Base-by-base conservation (phyloP, 2,329 filamentous ascomycete genomes). In the Trichoderma pleuroti region DNA sequence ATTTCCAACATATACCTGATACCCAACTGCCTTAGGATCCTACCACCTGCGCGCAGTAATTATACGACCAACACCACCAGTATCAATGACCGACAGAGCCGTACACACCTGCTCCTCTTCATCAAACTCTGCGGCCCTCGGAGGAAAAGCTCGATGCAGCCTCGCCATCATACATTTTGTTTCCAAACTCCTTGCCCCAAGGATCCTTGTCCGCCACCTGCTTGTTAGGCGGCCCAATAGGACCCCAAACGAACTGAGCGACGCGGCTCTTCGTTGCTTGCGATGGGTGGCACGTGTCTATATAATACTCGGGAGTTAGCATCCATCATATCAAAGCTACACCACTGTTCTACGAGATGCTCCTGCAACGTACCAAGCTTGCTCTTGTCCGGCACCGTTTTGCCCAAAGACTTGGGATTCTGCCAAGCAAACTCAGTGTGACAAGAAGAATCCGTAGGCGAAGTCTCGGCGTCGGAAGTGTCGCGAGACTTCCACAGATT, bases 211-310 rank as follows among this genome's bases (percentile, higher is more conserved):
- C 59, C 10, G 26, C 34, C 18, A 77, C 78, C 39, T 79, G 83
- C 78, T 74, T 77, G 28, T 76, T 72, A 39, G 76, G 78, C n/a
- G 76, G 75, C 21, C 75, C 75, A 56, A 79, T 75, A 1, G 77
- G 74, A 1, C 77, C 76, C 77, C 79, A 80, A 64, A 75, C 70
- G 28, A 76, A 78, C 0, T 72, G 73, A 36, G 74, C 69, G 5
- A 69, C 49, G 12, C 54, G 60, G 21, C 36, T n/a, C 3, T 68
- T 60, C 12, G 46, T 28, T 8, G 70, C 56, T 24, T 68, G 65
- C 4, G 71, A 28, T 4, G 21, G 11, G 1, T 61, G 60, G 42
- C 66, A 24, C 1, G 34, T 30, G 8, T 72, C 74, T 75, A n/a
- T 14, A 54, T 9, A 56, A 21, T 11, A 2, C n/a, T 30, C 8